A percentile compares a stretch with the other conserved stretches of the same genome.
phyloP scores from a whole-genome alignment of 148 eudicot genomes.

The Vaccinium macrocarpon region DNA sequence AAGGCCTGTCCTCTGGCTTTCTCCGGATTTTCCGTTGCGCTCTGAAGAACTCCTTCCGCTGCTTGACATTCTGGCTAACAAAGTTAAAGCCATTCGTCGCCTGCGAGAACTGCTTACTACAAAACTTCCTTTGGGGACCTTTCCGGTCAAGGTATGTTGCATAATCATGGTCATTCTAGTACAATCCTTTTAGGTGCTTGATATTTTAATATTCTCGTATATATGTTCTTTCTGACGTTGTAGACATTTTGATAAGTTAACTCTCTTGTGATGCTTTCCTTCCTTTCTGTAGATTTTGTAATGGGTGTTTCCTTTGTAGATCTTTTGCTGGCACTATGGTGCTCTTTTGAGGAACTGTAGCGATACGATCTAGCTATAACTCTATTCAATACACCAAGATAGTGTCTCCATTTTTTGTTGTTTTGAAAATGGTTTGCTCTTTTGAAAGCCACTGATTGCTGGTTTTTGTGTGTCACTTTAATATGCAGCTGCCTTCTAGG shows the following conservation, averaged over 20 bases:
- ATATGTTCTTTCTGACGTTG: neutral
- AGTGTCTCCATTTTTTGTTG: neutral
- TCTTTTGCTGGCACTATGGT: neutral
- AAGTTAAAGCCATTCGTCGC: conserved; percentile 89
- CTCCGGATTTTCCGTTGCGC: conserved; percentile 61
- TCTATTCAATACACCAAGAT: neutral
- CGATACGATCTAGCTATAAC: neutral
- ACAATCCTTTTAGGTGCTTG: neutral
- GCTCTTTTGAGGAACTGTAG: neutral
- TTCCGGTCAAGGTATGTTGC: conserved; percentile 70
- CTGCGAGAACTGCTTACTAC: conserved; percentile 84
- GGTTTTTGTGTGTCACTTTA: too few species aligned
- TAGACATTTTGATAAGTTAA: neutral
- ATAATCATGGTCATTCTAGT: conserved; percentile 11
- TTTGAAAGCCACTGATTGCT: neutral
- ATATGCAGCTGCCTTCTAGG: neutral
- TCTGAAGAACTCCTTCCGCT: conserved; percentile 83
- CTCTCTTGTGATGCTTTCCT: neutral
- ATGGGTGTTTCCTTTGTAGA: neutral
- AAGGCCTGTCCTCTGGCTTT: conserved; percentile 82
- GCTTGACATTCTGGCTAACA: conserved; percentile 92
- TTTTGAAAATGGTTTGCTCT: too few species aligned
- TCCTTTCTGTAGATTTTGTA: neutral
- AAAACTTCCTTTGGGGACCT: conserved; percentile 88
- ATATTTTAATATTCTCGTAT: neutral